Evolutionary conservation across 1,284 basidiomycete species (phyloP), one percentile per base, ranked within the genome.

Genomic region (Cutaneotrichosporon spelunceum): DNA sequence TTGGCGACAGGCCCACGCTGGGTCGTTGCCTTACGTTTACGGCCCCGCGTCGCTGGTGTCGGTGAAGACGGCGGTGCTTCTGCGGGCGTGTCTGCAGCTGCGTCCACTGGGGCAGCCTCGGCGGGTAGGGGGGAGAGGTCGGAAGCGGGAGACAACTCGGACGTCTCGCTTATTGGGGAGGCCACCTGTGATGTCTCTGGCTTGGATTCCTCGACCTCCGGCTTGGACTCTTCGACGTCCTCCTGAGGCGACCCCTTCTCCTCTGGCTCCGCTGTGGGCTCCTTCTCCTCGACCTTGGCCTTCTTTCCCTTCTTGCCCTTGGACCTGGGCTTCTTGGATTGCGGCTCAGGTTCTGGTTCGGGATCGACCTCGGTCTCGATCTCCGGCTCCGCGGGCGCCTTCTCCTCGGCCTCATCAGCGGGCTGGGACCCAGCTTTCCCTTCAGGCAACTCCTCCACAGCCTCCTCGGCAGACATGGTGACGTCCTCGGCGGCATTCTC

Each of bases 401-500:
- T 50, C 23, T 27, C 50, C 24, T 39, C 30, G 24, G 29, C 30
- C n/a, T 45, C 23, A 19, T 66, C 72, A 16, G 70, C 70, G 19
- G n/a, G 34, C 36, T 58, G 48, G 14, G 33, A 39, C 14, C 52
- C 30, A 11, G 47, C 36, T 42, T 39, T 42, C 27, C 55, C 49
- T 19, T 33, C 53, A 26, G 47, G 27, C 48, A 5, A 44, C 33
- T 53, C 58, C 57, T 59, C 34, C 45, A 39, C 49, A n/a, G n/a
- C 29, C 2, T 63, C 36, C 48, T 48, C 30, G 3, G 24, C 48
- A 7, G 49, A 5, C 36, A 19, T 16, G 23, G 64, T 50, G n/a
- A 24, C 27, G 27, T 29, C 42, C 24, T 33, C 30, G 30, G 8
- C 30, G 8, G 30, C 8, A 9, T 33, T 13, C 7, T 30, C 27